phyloP scores from a whole-genome alignment of 164 flowering plant species.

The Hamamelis virginiana region DNA sequence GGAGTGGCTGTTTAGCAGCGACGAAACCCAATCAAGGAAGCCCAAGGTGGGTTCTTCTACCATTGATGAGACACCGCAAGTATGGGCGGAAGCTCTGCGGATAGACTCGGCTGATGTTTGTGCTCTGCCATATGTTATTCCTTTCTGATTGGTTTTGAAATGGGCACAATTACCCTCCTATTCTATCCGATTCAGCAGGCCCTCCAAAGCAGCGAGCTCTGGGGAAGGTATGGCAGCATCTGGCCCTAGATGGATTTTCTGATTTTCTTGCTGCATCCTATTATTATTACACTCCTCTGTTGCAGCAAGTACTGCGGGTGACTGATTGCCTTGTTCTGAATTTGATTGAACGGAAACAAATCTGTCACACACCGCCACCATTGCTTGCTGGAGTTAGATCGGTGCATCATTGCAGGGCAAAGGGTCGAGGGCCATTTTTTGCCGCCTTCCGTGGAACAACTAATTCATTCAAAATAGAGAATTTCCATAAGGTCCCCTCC shows the following conservation, averaged over 20 bases:
- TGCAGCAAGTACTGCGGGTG: constrained; percentile 26
- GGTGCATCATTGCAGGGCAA: constrained; percentile 24
- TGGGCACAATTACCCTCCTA: constrained; percentile 5
- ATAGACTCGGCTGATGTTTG: constrained; percentile 62
- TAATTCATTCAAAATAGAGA: constrained; percentile 25
- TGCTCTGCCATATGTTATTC: constrained; percentile 85
- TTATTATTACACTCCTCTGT: constrained; percentile 20
- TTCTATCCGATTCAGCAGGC: background rate
- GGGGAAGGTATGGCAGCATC: constrained; percentile 19
- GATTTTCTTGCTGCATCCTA: constrained; percentile 29
- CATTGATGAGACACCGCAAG: constrained; percentile 38
- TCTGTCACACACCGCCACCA: constrained; percentile 16
- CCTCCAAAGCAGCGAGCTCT: constrained; percentile 6
- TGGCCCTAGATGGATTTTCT: constrained; percentile 22
- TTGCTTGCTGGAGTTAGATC: constrained; percentile 24
- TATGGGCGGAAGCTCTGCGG: constrained; percentile 66
- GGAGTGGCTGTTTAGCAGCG: constrained; percentile 56
- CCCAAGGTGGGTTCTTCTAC: constrained; percentile 24
- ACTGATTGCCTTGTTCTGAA: constrained; percentile 12
- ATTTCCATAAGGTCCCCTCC: constrained; percentile 7
- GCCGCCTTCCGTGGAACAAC: constrained; percentile 3
- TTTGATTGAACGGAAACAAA: constrained; percentile 19
- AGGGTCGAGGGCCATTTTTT: constrained; percentile 16
- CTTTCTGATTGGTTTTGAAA: constrained; percentile 44
- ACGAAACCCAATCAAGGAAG: constrained; percentile 22